Base-by-base conservation (phyloP, 2,329 filamentous ascomycete species). In the Aspergillus hiratsukae region DNA sequence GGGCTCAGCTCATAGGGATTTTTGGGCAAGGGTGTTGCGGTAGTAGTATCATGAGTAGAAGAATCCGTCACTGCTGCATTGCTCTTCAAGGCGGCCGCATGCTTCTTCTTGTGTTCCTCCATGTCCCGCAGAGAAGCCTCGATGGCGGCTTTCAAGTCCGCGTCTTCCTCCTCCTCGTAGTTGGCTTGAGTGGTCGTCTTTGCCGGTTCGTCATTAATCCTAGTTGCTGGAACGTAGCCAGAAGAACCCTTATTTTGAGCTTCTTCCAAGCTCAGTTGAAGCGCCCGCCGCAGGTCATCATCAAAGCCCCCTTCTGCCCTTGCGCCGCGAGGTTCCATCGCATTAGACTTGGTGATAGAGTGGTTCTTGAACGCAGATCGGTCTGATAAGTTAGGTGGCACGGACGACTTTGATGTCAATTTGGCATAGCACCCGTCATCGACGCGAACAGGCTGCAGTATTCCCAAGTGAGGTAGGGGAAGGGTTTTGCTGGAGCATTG, bases 221-320 rank as follows among this genome's bases (percentile, higher is more conserved):
- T 81, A 4, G 82, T 72, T 62, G 88, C 88, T 17, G 90, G 82
- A 11, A 87, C 84, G 70, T 92, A 95, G 21, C 87, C 90, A 21
- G 82, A 74, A 25, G 85, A 83, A 8, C 83, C 82, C 67, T 89
- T 87, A 45, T 83, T 86, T 70, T 92, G 89, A 41, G 91, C 89
- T 64, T 99, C 94, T 67, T 99, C 94, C 64, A 99, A 76, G 68
- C 94, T 99, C 93, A 99, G 97, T 58, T 96, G 91, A 58, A 99
- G 76, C 0, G 94, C 94, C 67, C 87, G 88, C 73, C 96, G 97
- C 59, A 99, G 78, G 70, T 99, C 94, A 61, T 97, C 92, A 70
- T 99, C 94, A 66, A 96, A 97, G 17, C 87, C 88, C 63, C 95
- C 89, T 63, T 97, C 92, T 3, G 95, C 86, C 52, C 92, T 86